phyloP scores from a whole-genome alignment of 2,329 filamentous ascomycete genomes.

The Sarocladium oryzae region DNA sequence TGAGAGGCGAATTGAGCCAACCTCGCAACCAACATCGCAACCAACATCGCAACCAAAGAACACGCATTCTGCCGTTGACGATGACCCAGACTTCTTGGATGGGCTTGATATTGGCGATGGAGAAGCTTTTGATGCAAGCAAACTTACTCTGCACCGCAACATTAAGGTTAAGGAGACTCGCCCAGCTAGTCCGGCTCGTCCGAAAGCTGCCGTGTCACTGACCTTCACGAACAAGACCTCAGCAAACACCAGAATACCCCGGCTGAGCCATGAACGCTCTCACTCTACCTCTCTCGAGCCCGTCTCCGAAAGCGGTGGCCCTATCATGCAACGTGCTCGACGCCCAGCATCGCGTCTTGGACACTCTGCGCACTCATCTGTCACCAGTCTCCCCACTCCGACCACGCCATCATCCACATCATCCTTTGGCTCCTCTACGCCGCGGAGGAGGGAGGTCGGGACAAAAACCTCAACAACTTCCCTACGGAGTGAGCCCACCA shows the following conservation, averaged over 20 bases:
- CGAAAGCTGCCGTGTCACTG: constrained; percentile 72
- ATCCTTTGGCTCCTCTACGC: constrained; percentile 50
- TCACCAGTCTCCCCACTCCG: constrained; percentile 56
- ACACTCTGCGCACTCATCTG: constrained; percentile 63
- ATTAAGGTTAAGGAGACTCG: constrained; percentile 75
- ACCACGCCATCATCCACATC: constrained; percentile 50
- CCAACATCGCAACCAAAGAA: constrained; percentile 19
- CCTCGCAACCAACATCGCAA: constrained; percentile 17
- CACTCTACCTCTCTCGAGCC: constrained; percentile 74
- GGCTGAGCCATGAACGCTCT: constrained; percentile 66
- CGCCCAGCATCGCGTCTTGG: constrained; percentile 62
- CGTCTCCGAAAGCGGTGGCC: constrained; percentile 81
- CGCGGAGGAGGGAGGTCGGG: constrained; percentile 52
- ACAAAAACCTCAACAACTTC: constrained; percentile 47
- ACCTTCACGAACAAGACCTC: constrained; percentile 82
- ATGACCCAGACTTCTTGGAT: constrained; percentile 73
- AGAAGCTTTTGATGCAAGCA: constrained; percentile 72
- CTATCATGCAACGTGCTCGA: constrained; percentile 52
- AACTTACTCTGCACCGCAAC: constrained; percentile 83
- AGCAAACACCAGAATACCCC: constrained; percentile 66
- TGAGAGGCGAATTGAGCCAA: constrained; percentile 34
- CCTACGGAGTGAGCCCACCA: constrained; percentile 54
- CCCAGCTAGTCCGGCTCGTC: constrained; percentile 62
- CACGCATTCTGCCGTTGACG: constrained; percentile 30
- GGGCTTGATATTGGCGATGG: constrained; percentile 83